Percentiles rank a stretch among this genome's conserved stretches.
Evolutionary conservation across 2,329 filamentous ascomycete species (phyloP).

Genomic region (Colletotrichum sp.): DNA sequence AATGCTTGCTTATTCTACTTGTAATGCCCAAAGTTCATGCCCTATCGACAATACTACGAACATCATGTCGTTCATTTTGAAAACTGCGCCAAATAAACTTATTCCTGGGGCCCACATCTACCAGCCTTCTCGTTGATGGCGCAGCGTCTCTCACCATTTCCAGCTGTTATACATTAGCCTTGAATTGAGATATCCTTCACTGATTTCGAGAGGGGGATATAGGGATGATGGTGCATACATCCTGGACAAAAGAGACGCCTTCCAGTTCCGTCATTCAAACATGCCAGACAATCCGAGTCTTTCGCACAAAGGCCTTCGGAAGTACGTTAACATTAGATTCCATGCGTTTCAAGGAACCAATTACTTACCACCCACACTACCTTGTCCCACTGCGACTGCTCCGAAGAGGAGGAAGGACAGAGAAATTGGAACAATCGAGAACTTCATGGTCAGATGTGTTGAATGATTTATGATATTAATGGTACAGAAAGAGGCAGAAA

Average conservation of each 20-base stretch:
- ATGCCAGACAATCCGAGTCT: background rate
- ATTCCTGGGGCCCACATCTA: background rate
- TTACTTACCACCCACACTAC: background rate
- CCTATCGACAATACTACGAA: background rate
- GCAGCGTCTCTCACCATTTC: background rate
- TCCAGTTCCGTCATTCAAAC: background rate
- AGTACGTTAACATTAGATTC: background rate
- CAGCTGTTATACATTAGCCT: background rate
- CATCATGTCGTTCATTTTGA: accelerated
- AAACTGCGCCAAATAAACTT: background rate
- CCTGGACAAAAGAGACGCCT: background rate
- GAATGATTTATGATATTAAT: background rate
- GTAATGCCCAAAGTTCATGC: background rate
- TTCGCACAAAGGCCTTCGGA: background rate
- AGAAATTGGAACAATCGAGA: background rate
- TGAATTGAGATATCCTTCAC: no score
- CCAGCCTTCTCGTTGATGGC: background rate
- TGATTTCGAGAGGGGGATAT: background rate
- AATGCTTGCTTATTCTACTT: background rate
- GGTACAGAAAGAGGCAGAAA: background rate
- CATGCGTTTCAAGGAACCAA: accelerated
- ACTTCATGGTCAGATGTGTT: background rate
- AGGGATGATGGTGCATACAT: background rate
- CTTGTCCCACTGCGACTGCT: background rate
- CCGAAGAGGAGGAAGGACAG: background rate